These are phyloP conservation scores for Paradendryphiella salina DNA, from an alignment of 2,329 filamentous ascomycete genomes.

Conservation along the genomic window DNA sequence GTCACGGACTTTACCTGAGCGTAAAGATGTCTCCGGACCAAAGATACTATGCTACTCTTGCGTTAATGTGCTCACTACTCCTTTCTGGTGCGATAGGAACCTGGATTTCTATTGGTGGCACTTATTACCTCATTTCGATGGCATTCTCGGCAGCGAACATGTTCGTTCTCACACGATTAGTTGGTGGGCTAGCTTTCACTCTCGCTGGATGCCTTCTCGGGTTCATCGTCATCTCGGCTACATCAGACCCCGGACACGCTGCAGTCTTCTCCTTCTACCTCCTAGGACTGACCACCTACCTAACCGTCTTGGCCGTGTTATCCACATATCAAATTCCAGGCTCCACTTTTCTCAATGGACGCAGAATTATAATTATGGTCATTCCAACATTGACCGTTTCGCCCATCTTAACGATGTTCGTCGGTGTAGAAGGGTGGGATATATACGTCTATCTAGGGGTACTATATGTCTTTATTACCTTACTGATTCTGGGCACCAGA, in stretches of 20 bases:
- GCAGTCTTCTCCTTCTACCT: conserved; percentile 65
- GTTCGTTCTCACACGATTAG: conserved; percentile 58
- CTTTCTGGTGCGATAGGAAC: conserved; percentile 64
- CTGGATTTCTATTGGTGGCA: conserved; percentile 65
- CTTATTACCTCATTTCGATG: conserved; percentile 63
- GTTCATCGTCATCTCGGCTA: conserved; percentile 56
- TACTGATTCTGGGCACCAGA: conserved; percentile 59
- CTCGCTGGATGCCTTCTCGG: conserved; percentile 57
- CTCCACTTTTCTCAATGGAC: conserved; percentile 61
- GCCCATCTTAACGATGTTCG: conserved; percentile 59
- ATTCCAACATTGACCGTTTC: conserved; percentile 62
- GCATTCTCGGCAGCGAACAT: conserved; percentile 60
- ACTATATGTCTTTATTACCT: conserved; percentile 57
- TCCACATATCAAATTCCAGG: conserved; percentile 54
- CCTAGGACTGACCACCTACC: conserved; percentile 60
- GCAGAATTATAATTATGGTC: conserved; percentile 59
- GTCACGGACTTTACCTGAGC: conserved; percentile 64
- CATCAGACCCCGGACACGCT: conserved; percentile 51
- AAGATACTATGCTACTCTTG: conserved; percentile 59
- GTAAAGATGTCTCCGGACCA: conserved; percentile 57
- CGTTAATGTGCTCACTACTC: conserved; percentile 62
- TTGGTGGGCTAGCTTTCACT: conserved; percentile 56
- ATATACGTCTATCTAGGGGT: conserved; percentile 60
- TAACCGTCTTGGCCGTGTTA: conserved; percentile 59
- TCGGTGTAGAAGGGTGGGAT: conserved; percentile 55